phyloP scores from a whole-genome alignment of 2,329 filamentous ascomycete species.

The Calonectria crousiana region DNA sequence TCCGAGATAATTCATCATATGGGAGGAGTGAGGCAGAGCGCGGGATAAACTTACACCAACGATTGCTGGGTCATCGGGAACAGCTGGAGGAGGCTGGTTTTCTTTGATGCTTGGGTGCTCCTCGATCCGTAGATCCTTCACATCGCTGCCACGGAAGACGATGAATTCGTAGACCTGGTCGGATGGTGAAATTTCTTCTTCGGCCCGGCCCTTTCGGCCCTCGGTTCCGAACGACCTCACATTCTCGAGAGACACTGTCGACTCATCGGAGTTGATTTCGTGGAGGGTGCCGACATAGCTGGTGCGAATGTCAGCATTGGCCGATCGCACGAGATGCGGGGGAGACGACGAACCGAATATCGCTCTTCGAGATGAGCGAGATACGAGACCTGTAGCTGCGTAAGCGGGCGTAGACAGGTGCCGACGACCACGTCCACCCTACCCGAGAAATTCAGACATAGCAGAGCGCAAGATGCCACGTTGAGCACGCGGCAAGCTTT shows the following conservation, averaged over 20 bases:
- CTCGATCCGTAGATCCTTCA: slow-evolving; percentile 97
- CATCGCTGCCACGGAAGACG: slow-evolving; percentile 97
- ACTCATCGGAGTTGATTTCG: slow-evolving; percentile 97
- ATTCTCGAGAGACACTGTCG: slow-evolving; percentile 96
- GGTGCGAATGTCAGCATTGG: slow-evolving; percentile 50
- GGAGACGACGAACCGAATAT: slow-evolving; percentile 81
- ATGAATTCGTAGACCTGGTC: slow-evolving; percentile 98
- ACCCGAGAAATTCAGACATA: slow-evolving; percentile 74
- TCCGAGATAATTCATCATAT: slow-evolving; percentile 97
- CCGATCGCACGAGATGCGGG: slow-evolving; percentile 15
- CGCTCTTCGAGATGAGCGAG: slow-evolving; percentile 96
- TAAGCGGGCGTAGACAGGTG: slow-evolving; percentile 49
- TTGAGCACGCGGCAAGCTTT: slow-evolving; percentile 56
- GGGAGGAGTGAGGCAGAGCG: slow-evolving; percentile 47
- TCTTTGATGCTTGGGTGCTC: slow-evolving; percentile 81
- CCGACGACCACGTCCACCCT: slow-evolving; percentile 48
- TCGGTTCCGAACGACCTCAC: slow-evolving; percentile 96
- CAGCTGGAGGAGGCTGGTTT: slow-evolving; percentile 79
- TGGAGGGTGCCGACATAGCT: slow-evolving; percentile 97
- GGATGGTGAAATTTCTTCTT: slow-evolving; percentile 86
- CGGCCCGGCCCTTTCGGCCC: slow-evolving; percentile 81
- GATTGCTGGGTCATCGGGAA: slow-evolving; percentile 96
- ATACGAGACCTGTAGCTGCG: slow-evolving; percentile 79
- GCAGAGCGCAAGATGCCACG: slow-evolving; percentile 50
- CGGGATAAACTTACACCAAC: slow-evolving; percentile 84